phyloP scores from a whole-genome alignment of 306 rosid genomes.

The Mucuna pruriens region DNA sequence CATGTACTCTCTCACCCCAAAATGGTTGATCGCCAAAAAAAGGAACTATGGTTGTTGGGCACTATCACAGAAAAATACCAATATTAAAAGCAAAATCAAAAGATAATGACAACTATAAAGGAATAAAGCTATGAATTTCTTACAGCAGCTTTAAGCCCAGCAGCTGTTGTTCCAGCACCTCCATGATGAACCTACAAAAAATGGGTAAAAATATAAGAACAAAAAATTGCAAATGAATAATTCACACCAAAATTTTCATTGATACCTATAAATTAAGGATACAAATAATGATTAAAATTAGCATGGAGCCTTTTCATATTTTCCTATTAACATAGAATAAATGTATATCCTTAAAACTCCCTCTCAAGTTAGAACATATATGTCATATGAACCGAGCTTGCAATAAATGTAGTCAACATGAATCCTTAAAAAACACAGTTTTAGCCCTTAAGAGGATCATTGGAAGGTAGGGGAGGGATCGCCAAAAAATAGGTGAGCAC shows the following conservation, averaged over 20 bases:
- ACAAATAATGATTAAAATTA: too few relatives aligned
- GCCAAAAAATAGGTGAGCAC: too few relatives aligned
- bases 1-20: constrained; percentile 98
- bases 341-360: too few relatives aligned
- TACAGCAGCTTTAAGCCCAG: constrained; percentile 98
- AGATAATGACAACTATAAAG: background rate
- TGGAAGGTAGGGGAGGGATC: too few relatives aligned
- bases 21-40: constrained; percentile 99
- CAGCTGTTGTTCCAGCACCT: constrained; percentile 99
- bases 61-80: constrained; percentile 51
- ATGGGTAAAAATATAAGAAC: constrained; percentile 32
- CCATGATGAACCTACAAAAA: constrained; percentile 93
- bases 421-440: too few relatives aligned
- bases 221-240: constrained; percentile 1
- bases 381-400: too few relatives aligned
- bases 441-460: too few relatives aligned
- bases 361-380: too few relatives aligned
- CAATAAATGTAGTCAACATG: too few relatives aligned
- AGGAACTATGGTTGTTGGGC: constrained; percentile 94
- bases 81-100: constrained; percentile 21
- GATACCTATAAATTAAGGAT: too few relatives aligned
- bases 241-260: background rate
- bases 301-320: too few relatives aligned
- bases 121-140: constrained; percentile 38
- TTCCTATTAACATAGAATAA: too few relatives aligned